Percentiles rank a stretch among this genome's conserved stretches.
Conservation (phyloP, 2,329 filamentous ascomycete genomes). For the Venturia aucupariae region DNA sequence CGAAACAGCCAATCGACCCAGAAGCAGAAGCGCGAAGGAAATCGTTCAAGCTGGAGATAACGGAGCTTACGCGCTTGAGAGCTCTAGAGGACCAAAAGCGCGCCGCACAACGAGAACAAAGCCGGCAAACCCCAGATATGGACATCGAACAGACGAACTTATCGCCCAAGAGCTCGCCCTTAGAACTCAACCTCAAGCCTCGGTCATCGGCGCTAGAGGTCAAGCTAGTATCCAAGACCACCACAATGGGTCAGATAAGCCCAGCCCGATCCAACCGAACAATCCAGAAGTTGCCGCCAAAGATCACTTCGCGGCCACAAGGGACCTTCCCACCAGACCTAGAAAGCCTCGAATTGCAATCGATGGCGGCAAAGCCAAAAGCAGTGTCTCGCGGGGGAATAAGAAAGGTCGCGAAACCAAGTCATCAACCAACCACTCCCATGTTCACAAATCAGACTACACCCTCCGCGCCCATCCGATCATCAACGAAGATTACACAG, state of each 20-base stretch:
- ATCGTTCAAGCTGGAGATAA: background rate
- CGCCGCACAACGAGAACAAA: background rate
- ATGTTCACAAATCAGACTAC: background rate
- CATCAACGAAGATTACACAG: constrained; percentile 1
- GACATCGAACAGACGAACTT: background rate
- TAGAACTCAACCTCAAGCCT: background rate
- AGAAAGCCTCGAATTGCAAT: background rate
- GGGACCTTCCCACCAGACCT: background rate
- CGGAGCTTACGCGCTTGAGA: background rate
- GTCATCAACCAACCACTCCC: background rate
- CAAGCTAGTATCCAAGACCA: background rate
- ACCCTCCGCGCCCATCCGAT: background rate
- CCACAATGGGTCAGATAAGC: background rate
- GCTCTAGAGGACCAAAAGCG: background rate
- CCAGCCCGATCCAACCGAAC: background rate
- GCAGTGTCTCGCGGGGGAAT: background rate
- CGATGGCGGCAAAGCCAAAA: background rate
- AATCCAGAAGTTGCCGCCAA: background rate
- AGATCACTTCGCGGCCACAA: background rate
- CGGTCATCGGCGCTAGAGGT: background rate
- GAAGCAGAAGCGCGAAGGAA: background rate
- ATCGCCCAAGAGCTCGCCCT: background rate
- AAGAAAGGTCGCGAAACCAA: background rate
- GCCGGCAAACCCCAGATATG: too few species aligned
- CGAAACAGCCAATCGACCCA: background rate